phyloP scores from a whole-genome alignment of 495 filamentous ascomycete genomes.

The Hapsidospora chrysogenum region DNA sequence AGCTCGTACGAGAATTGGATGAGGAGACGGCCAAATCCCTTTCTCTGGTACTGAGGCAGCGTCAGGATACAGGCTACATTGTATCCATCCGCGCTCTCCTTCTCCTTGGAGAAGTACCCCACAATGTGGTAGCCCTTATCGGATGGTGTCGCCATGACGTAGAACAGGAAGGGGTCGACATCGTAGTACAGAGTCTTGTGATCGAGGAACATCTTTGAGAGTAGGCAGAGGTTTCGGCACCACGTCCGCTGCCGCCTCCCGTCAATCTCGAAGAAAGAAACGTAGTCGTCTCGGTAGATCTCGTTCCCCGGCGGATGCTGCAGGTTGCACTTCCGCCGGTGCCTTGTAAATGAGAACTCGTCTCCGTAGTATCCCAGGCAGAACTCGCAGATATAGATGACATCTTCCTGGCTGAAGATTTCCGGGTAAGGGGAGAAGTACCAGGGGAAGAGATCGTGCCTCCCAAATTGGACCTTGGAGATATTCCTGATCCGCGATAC shows the following conservation, averaged over 20 bases:
- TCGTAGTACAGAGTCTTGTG: conserved; percentile 99
- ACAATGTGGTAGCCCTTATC: conserved; percentile 82
- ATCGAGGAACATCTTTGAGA: conserved; percentile 92
- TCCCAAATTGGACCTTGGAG: conserved; percentile 81
- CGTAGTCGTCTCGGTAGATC: conserved; percentile 87
- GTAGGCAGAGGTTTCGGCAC: conserved; percentile 89
- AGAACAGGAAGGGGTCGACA: conserved; percentile 96
- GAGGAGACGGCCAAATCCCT: conserved; percentile 79
- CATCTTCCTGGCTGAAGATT: conserved; percentile 66
- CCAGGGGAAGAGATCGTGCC: conserved; percentile 87
- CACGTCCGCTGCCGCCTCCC: conserved; percentile 87
- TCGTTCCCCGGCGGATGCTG: conserved; percentile 93
- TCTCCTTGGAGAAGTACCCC: conserved; percentile 97
- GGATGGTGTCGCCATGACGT: conserved; percentile 85
- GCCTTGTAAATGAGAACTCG: conserved; percentile 59
- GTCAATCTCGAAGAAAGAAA: conserved; percentile 96
- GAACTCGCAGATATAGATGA: conserved; percentile 95
- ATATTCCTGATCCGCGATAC: conserved; percentile 93
- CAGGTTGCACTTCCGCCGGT: conserved; percentile 80
- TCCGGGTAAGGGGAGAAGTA: conserved; percentile 96
- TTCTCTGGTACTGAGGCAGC: conserved; percentile 85
- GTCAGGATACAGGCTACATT: conserved; percentile 97
- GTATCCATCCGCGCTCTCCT: conserved; percentile 88
- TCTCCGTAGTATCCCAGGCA: conserved; percentile 83
- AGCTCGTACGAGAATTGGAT: conserved; percentile 98